A percentile compares a stretch with the other conserved stretches of the same genome.
phyloP scores from a whole-genome alignment of 345 rosid genomes.

The Xanthoceras sorbifolium region DNA sequence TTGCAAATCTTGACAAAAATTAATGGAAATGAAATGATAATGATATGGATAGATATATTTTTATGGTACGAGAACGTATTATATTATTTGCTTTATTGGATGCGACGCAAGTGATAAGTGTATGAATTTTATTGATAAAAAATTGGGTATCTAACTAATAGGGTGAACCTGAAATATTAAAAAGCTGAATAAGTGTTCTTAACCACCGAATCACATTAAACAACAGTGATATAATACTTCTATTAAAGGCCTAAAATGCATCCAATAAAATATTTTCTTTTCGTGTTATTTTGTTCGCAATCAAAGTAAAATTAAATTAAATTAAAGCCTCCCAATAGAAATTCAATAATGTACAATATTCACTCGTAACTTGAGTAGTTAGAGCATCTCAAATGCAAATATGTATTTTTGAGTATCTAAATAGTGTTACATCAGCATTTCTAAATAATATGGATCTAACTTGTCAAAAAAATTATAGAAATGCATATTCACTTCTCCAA shows the following conservation, averaged over 20 bases:
- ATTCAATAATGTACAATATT: too few relatives aligned
- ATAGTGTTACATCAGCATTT: too few relatives aligned
- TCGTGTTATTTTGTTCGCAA: neutral
- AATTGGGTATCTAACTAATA: neutral
- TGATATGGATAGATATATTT: conserved; percentile 23
- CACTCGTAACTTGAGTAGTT: too few relatives aligned
- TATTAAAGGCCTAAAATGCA: neutral
- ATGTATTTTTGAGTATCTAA: too few relatives aligned
- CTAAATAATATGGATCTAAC: too few relatives aligned
- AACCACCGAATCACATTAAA: too few relatives aligned
- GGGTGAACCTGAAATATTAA: too few relatives aligned
- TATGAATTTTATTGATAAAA: neutral
- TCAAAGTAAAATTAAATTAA: neutral
- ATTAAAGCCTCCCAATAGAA: neutral
- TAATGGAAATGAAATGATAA: conserved; percentile 28
- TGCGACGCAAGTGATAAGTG: neutral
- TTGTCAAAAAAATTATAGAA: too few relatives aligned
- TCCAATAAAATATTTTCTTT: neutral
- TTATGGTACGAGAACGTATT: neutral
- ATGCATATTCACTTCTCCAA: too few relatives aligned
- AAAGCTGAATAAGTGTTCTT: too few relatives aligned
- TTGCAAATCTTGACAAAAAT: conserved; percentile 27
- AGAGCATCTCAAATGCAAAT: too few relatives aligned
- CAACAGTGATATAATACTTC: neutral
- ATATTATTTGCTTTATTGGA: conserved; percentile 25